Conservation (phyloP, 2,329 filamentous ascomycete species). For the Penicillium sp. region DNA sequence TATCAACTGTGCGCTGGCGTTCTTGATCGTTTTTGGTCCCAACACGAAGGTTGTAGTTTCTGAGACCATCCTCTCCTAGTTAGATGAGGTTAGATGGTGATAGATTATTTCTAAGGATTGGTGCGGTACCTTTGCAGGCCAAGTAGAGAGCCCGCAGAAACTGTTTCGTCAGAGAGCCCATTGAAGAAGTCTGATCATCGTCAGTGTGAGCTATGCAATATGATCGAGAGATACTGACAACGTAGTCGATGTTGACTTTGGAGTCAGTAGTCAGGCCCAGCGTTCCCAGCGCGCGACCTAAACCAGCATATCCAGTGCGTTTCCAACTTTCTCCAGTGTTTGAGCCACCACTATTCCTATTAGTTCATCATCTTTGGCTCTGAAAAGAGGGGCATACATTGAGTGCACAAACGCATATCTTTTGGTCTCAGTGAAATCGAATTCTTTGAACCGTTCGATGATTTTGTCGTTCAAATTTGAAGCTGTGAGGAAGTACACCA, state of each 20-base stretch:
- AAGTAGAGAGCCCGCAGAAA: constrained; percentile 64
- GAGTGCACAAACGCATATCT: constrained; percentile 81
- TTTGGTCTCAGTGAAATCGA: constrained; percentile 76
- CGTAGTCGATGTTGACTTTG: constrained; percentile 69
- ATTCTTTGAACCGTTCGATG: constrained; percentile 68
- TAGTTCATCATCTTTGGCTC: constrained; percentile 10
- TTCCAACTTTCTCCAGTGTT: constrained; percentile 52
- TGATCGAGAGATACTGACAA: constrained; percentile 51
- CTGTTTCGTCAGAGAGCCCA: constrained; percentile 72
- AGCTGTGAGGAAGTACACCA: constrained; percentile 69
- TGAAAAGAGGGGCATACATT: constrained; percentile 59
- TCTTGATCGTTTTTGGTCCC: constrained; percentile 40
- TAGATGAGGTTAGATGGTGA: background rate
- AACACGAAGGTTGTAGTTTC: constrained; percentile 45
- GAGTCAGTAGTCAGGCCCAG: constrained; percentile 61
- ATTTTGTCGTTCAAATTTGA: constrained; percentile 66
- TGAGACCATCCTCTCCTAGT: constrained; percentile 49
- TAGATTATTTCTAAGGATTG: background rate
- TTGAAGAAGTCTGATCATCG: constrained; percentile 66
- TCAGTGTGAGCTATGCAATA: background rate
- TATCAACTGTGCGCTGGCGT: constrained; percentile 26
- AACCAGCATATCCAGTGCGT: constrained; percentile 70
- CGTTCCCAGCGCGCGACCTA: constrained; percentile 65
- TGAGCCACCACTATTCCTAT: constrained; percentile 54
- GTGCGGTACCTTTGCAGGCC: constrained; percentile 55